A percentile compares a stretch with the other conserved stretches of the same genome.
Evolutionary conservation across 805 yeast genomes (phyloP).

Genomic region (Ogataea ramenticola): DNA sequence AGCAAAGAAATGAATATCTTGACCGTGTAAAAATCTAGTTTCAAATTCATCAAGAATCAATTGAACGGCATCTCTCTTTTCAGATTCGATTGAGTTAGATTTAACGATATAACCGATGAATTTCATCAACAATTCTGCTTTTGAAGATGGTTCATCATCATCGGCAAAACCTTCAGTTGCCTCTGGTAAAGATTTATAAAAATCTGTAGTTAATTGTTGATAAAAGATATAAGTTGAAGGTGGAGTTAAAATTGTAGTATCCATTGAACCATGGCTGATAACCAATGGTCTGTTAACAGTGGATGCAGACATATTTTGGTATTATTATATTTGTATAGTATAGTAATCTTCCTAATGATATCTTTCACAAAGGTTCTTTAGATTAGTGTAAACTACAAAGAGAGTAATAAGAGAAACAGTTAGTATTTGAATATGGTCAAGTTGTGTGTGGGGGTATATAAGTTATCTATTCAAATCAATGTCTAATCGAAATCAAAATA

Average conservation of each 20-base stretch:
- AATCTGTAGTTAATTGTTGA: conserved; percentile 84
- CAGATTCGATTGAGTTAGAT: conserved; percentile 19
- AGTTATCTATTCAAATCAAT: no score
- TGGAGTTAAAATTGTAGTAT: conserved; percentile 84
- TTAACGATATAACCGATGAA: conserved; percentile 63
- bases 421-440: no score
- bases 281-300: conserved; percentile 62
- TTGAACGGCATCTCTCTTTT: conserved; percentile 50
- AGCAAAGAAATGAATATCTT: conserved; percentile 86
- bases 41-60: conserved; percentile 79
- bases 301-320: background rate
- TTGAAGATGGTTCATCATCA: conserved; percentile 82
- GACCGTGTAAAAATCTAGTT: conserved; percentile 62
- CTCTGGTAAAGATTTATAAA: conserved; percentile 66
- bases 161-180: conserved; percentile 79
- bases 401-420: no score
- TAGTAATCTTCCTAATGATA: no score
- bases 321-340: no score
- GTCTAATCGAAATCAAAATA: no score
- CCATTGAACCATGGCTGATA: conserved; percentile 78
- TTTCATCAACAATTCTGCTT: conserved; percentile 76
- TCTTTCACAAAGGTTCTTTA: no score
- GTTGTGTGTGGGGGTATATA: no score
- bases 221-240: conserved; percentile 70
- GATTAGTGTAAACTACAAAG: no score